Percentiles rank a stretch among this genome's conserved stretches.
Conservation (phyloP, 2,329 filamentous ascomycete genomes). For the Penicillium sp. region DNA sequence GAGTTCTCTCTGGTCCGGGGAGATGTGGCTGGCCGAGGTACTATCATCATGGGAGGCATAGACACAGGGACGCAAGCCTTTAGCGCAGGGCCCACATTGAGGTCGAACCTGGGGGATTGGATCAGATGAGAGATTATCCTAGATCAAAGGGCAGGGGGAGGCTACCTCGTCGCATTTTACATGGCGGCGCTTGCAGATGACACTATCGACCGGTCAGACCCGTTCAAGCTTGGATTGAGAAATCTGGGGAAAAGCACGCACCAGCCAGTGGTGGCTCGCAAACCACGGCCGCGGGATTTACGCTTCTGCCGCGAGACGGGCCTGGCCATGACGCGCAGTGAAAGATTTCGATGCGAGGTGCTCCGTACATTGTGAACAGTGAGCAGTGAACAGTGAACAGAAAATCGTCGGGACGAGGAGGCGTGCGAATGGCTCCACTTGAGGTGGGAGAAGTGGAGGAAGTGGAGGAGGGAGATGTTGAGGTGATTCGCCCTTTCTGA, state of each 20-base stretch:
- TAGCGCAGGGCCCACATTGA: constrained; percentile 33
- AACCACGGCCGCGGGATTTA: constrained; percentile 33
- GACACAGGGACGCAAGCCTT: constrained; percentile 30
- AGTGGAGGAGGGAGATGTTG: not conserved
- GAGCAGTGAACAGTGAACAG: not conserved
- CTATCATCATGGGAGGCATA: constrained; percentile 16
- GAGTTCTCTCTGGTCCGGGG: not conserved
- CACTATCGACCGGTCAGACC: constrained; percentile 18
- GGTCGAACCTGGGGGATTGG: constrained; percentile 22
- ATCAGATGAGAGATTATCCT: not conserved
- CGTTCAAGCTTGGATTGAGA: not conserved
- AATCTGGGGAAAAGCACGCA: constrained; percentile 19
- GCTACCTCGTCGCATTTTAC: constrained; percentile 37
- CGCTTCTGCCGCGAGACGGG: constrained; percentile 19
- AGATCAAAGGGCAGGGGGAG: not conserved
- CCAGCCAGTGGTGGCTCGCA: constrained; percentile 36
- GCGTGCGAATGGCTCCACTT: not conserved
- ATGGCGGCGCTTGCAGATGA: constrained; percentile 34
- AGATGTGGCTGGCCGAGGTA: not conserved
- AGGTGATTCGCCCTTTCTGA: not conserved
- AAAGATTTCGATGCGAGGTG: not conserved
- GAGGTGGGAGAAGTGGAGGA: not conserved
- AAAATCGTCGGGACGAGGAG: constrained; percentile 7
- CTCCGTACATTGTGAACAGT: no score
- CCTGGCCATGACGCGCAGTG: constrained; percentile 8